These are phyloP conservation scores for Bipolaris bicolor DNA, from an alignment of 2,329 filamentous ascomycete species.

Conservation along the genomic window DNA sequence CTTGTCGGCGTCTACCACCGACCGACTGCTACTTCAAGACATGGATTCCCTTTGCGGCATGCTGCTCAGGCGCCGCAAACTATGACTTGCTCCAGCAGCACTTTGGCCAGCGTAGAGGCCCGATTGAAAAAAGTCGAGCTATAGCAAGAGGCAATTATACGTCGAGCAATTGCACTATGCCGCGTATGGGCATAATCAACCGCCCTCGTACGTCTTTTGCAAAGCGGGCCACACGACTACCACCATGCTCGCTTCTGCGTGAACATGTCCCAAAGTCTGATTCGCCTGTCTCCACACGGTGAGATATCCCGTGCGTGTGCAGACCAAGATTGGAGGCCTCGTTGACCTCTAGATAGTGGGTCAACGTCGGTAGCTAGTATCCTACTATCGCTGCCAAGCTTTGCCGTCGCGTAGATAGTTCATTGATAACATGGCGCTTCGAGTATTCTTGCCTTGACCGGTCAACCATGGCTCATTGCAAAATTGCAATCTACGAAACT, in stretches of 20 bases:
- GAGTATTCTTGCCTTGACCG: slow-evolving; percentile 8
- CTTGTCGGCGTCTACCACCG: slow-evolving; percentile 1
- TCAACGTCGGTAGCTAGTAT: slow-evolving; percentile 1
- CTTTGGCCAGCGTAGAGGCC: slow-evolving; percentile 3
- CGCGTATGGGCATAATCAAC: slow-evolving; percentile 9
- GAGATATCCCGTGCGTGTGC: not conserved
- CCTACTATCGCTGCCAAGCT: not conserved
- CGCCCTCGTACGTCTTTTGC: slow-evolving; percentile 6
- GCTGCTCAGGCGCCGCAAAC: slow-evolving; percentile 3
- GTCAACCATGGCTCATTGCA: slow-evolving; percentile 6
- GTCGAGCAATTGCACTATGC: slow-evolving; percentile 1
- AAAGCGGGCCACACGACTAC: slow-evolving; percentile 1
- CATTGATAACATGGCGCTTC: slow-evolving; percentile 11
- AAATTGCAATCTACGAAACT: not conserved
- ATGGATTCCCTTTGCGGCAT: not conserved
- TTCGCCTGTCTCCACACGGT: slow-evolving; percentile 3
- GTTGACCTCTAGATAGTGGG: not conserved
- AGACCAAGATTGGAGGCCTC: slow-evolving; percentile 2
- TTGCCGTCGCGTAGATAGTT: slow-evolving; percentile 3
- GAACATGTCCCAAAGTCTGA: not conserved
- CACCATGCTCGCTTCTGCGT: slow-evolving; percentile 10
- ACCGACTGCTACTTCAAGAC: slow-evolving; percentile 5
- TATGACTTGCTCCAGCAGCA: not conserved
- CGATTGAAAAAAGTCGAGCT: slow-evolving; percentile 4
- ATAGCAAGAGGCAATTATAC: slow-evolving; percentile 14